Evolutionary conservation across 1,139 yeast genomes (phyloP).

Genomic region (Arxiozyma bovina): DNA sequence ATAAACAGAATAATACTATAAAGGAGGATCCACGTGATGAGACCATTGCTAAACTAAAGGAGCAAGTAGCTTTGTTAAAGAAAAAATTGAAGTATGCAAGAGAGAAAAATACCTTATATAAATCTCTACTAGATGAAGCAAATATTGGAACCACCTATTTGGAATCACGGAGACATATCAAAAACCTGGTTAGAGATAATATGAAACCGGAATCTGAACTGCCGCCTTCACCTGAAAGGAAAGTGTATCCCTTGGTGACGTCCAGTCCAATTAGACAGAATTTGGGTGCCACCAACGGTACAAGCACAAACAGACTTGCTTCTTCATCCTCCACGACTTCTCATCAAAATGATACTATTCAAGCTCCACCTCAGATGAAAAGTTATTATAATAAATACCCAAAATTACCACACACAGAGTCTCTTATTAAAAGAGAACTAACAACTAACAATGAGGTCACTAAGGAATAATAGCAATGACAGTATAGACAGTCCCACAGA

Average conservation of each 20-base stretch:
- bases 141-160: conserved; percentile 28
- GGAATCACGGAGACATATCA: conserved; percentile 28
- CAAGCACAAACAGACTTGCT: not conserved
- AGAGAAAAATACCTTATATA: conserved; percentile 26
- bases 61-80: conserved; percentile 51
- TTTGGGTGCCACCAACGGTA: not conserved
- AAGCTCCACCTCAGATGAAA: conserved; percentile 8
- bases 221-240: conserved; percentile 29
- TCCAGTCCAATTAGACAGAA: conserved; percentile 28
- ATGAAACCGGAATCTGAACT: conserved; percentile 23
- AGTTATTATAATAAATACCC: conserved; percentile 28
- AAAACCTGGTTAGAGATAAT: conserved; percentile 24
- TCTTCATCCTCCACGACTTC: not conserved
- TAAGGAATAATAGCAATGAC: not conserved
- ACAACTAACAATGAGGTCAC: conserved; percentile 2
- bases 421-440: conserved; percentile 9
- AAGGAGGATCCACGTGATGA: conserved; percentile 1
- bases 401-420: conserved; percentile 27
- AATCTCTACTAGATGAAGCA: conserved; percentile 28
- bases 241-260: conserved; percentile 28
- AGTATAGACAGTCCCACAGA: no score
- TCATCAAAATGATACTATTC: not conserved
- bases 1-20: not conserved
- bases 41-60: conserved; percentile 33
- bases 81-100: conserved; percentile 43